These are phyloP conservation scores for Thielaviopsis euricoi DNA, from an alignment of 2,329 filamentous ascomycete species.

Conservation along the genomic window DNA sequence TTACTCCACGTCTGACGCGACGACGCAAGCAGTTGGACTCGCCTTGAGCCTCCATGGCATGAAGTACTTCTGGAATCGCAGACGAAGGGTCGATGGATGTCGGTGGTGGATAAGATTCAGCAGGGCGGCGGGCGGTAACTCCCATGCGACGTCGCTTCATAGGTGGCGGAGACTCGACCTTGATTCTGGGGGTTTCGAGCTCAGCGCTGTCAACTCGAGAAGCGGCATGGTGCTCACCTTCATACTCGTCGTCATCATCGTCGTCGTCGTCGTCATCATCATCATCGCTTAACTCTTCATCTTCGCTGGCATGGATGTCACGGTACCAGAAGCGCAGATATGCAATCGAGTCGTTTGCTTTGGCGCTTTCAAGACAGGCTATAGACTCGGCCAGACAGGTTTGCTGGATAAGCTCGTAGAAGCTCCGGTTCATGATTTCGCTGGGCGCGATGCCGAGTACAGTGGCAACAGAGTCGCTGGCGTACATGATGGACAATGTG, in stretches of 20 bases:
- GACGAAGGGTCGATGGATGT: constrained; percentile 7
- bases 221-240: constrained; percentile 16
- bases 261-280: constrained; percentile 27
- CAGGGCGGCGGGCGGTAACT: not conserved
- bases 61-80: constrained; percentile 4
- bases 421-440: constrained; percentile 58
- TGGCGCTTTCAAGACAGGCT: constrained; percentile 65
- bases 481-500: constrained; percentile 72
- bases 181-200: not conserved
- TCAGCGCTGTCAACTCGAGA: not conserved
- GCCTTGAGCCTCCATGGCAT: constrained; percentile 19
- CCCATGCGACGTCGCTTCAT: constrained; percentile 6
- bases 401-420: constrained; percentile 74
- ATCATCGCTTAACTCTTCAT: constrained; percentile 24
- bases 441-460: constrained; percentile 58
- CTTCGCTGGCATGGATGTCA: constrained; percentile 46
- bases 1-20: constrained; percentile 12
- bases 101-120: constrained; percentile 7
- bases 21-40: constrained; percentile 20
- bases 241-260: constrained; percentile 22
- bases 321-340: constrained; percentile 77
- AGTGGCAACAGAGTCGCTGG: constrained; percentile 57
- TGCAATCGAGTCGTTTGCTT: constrained; percentile 80
- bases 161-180: constrained; percentile 4
- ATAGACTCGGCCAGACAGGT: constrained; percentile 63